Evolutionary conservation across 2,329 filamentous ascomycete genomes (phyloP).

Genomic region (Balansia obtecta): DNA sequence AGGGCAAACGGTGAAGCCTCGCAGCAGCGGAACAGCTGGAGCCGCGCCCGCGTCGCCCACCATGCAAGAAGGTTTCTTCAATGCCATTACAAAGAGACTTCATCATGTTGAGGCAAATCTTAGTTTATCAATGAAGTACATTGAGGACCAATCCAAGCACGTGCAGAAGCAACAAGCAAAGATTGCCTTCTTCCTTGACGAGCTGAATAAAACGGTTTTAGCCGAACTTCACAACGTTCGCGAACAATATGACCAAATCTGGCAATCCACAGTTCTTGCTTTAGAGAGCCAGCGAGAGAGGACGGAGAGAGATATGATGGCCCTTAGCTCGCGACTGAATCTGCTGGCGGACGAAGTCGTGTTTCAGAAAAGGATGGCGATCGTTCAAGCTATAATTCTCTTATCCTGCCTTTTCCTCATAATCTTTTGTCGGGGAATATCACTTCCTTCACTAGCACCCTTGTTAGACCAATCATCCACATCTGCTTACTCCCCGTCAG

Average conservation of each 20-base stretch:
- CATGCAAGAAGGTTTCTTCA: conserved; percentile 96
- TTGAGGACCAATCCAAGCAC: conserved; percentile 88
- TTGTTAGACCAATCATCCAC: conserved; percentile 15
- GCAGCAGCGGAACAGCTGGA: conserved; percentile 16
- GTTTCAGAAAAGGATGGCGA: conserved; percentile 81
- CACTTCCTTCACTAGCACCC: conserved; percentile 21
- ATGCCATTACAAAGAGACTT: conserved; percentile 85
- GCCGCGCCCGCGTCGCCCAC: conserved; percentile 46
- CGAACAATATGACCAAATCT: conserved; percentile 87
- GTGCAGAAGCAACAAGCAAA: conserved; percentile 78
- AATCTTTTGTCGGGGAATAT: conserved; percentile 55
- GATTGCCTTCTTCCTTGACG: conserved; percentile 67
- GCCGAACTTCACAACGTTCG: conserved; percentile 66
- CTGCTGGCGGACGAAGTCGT: conserved; percentile 87
- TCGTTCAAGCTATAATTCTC: conserved; percentile 78
- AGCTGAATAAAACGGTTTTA: conserved; percentile 78
- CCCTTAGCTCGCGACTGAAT: conserved; percentile 67
- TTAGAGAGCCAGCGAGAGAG: conserved; percentile 80
- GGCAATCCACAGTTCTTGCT: conserved; percentile 89
- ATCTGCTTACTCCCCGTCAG: conserved; percentile 12
- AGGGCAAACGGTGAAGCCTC: conserved; percentile 13
- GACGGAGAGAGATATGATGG: conserved; percentile 70
- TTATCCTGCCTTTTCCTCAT: conserved; percentile 79
- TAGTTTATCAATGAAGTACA: conserved; percentile 85
- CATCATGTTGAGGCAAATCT: conserved; percentile 87